phyloP scores from a whole-genome alignment of 1,139 yeast species.

The Taphrina deformans region DNA sequence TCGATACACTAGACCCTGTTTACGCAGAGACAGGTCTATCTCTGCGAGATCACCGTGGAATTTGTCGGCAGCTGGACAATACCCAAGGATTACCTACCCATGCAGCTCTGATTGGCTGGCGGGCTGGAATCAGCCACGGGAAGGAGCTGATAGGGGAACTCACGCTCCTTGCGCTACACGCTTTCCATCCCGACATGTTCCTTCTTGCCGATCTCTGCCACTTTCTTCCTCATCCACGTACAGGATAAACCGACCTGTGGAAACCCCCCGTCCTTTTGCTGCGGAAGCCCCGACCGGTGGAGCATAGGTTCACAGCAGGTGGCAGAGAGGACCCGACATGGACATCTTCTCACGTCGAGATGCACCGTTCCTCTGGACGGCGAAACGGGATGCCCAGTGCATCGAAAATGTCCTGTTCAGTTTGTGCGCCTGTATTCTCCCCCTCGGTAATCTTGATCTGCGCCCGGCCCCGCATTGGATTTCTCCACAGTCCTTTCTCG shows the following conservation, averaged over 20 bases:
- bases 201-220: not conserved
- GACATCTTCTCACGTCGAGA: not conserved
- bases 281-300: not conserved
- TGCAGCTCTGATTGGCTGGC: not conserved
- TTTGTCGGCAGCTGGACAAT: no score
- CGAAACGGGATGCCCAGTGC: constrained; percentile 16
- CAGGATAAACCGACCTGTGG: no score
- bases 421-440: constrained; percentile 4
- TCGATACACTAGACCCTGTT: no score
- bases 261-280: not conserved
- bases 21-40: no score
- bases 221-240: no score
- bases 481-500: constrained; percentile 53
- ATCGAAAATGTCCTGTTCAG: constrained; percentile 21
- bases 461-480: constrained; percentile 1
- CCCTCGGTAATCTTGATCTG: constrained; percentile 18
- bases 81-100: not conserved
- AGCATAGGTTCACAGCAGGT: no score
- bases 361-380: constrained; percentile 29
- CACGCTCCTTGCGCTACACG: no score
- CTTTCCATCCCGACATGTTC: not conserved
- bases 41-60: no score
- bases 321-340: no score
- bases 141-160: not conserved
- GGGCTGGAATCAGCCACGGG: not conserved